Evolutionary conservation across 805 yeast genomes (phyloP).

Genomic region (Wickerhamomyces bovis): DNA sequence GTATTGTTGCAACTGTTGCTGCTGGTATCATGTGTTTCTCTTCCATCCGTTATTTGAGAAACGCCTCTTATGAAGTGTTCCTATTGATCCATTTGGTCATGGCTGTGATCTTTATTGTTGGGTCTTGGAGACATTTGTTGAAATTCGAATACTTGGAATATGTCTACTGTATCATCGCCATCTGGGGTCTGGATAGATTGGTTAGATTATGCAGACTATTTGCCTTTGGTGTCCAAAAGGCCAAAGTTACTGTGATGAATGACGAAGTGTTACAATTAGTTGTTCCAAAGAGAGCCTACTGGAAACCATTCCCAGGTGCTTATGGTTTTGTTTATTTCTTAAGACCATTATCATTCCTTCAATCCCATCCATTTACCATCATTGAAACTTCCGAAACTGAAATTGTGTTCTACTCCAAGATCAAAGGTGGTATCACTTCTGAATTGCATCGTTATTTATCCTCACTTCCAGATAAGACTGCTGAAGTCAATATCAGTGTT

Average conservation of each 20-base stretch:
- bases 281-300: constrained; percentile 35
- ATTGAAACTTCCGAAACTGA: constrained; percentile 35
- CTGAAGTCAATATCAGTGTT: constrained; percentile 31
- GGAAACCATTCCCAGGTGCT: constrained; percentile 52
- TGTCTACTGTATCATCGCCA: constrained; percentile 26
- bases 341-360: constrained; percentile 49
- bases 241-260: constrained; percentile 23
- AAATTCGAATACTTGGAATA: constrained; percentile 46
- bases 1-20: constrained; percentile 14
- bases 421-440: constrained; percentile 47
- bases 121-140: constrained; percentile 52
- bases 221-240: constrained; percentile 20
- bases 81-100: constrained; percentile 48
- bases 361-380: constrained; percentile 70
- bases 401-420: constrained; percentile 41
- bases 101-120: constrained; percentile 45
- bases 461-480: constrained; percentile 21
- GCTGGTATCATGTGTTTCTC: constrained; percentile 8
- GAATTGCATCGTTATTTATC: constrained; percentile 24
- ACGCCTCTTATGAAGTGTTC: constrained; percentile 54
- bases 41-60: constrained; percentile 41
- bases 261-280: constrained; percentile 41
- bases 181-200: constrained; percentile 49
- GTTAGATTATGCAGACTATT: constrained; percentile 29
- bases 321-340: constrained; percentile 54